These are phyloP conservation scores for Oligophagozyma castellii DNA, from an alignment of 1,139 yeast genomes.

Conservation along the genomic window DNA sequence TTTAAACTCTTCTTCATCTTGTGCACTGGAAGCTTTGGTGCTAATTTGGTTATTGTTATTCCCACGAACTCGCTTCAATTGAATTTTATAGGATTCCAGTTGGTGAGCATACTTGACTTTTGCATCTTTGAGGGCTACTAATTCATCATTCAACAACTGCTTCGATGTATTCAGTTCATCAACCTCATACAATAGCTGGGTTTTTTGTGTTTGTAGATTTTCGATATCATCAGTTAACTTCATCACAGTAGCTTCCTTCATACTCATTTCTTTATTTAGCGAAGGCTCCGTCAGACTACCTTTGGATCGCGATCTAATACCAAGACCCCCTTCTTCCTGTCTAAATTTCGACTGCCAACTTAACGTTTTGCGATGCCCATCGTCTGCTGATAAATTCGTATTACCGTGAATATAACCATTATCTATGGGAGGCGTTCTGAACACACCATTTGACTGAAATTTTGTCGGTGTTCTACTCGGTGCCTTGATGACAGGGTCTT, in stretches of 20 bases:
- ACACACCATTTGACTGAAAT: conserved; percentile 1
- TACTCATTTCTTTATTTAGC: conserved; percentile 11
- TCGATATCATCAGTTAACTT: conserved; percentile 21
- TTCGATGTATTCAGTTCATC: conserved; percentile 16
- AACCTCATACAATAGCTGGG: conserved; percentile 22
- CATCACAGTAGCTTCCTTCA: conserved; percentile 21
- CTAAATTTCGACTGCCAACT: not conserved
- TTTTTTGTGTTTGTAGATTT: conserved; percentile 21
- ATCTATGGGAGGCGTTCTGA: conserved; percentile 1
- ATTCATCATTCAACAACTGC: conserved; percentile 3
- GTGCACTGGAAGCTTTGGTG: conserved; percentile 1
- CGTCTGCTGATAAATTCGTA: not conserved
- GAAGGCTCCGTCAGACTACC: not conserved
- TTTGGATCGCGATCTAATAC: not conserved
- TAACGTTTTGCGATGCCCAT: not conserved
- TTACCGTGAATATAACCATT: not conserved
- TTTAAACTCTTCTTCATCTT: conserved; percentile 3
- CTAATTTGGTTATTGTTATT: conserved; percentile 6
- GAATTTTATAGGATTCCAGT: conserved; percentile 4
- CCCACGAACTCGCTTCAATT: conserved; percentile 18
- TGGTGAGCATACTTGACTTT: not conserved
- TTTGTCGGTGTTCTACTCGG: conserved; percentile 5
- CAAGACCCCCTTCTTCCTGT: not conserved
- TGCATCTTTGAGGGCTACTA: not conserved
- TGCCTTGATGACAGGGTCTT: not conserved